Evolutionary conservation across 805 yeast genomes (phyloP).

Genomic region (Candida loeiensis): DNA sequence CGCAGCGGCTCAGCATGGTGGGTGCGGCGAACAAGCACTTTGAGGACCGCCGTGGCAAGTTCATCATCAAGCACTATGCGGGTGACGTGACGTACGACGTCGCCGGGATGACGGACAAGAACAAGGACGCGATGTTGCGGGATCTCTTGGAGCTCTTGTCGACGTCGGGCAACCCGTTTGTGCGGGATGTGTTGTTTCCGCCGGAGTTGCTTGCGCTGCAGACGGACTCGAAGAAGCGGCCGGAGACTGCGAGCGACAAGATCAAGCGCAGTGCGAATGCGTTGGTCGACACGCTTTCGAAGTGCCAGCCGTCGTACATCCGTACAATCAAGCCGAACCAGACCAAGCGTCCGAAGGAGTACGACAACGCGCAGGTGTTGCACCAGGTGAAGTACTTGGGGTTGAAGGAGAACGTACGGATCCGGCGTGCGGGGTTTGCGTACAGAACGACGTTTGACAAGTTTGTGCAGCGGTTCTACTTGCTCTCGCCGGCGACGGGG

Average conservation of each 20-base stretch:
- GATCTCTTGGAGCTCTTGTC: constrained; percentile 78
- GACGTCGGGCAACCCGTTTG: constrained; percentile 67
- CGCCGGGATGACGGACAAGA: constrained; percentile 89
- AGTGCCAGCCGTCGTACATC: constrained; percentile 92
- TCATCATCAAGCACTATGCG: constrained; percentile 92
- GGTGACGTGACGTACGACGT: constrained; percentile 97
- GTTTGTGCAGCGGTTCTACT: constrained; percentile 89
- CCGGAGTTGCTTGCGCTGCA: constrained; percentile 32
- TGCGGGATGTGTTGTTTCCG: constrained; percentile 50
- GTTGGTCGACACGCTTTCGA: constrained; percentile 82
- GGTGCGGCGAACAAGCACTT: constrained; percentile 76
- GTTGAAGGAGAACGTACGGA: constrained; percentile 92
- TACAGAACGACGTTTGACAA: constrained; percentile 95
- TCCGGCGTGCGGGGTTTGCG: constrained; percentile 98
- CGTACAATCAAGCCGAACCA: constrained; percentile 98
- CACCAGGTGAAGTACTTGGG: constrained; percentile 97
- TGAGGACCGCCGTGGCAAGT: constrained; percentile 82
- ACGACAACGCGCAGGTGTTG: constrained; percentile 81
- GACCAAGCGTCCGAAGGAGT: constrained; percentile 84
- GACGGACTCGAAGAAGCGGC: constrained; percentile 66
- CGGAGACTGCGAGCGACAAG: constrained; percentile 95
- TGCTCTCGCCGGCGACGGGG: constrained; percentile 83
- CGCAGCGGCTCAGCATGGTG: constrained; percentile 85
- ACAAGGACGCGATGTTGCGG: constrained; percentile 88
- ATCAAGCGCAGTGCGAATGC: constrained; percentile 89